Percentiles rank a stretch among this genome's conserved stretches.
phyloP scores from a whole-genome alignment of 176 grass and related monocot species.

The Phoenix dactylifera region DNA sequence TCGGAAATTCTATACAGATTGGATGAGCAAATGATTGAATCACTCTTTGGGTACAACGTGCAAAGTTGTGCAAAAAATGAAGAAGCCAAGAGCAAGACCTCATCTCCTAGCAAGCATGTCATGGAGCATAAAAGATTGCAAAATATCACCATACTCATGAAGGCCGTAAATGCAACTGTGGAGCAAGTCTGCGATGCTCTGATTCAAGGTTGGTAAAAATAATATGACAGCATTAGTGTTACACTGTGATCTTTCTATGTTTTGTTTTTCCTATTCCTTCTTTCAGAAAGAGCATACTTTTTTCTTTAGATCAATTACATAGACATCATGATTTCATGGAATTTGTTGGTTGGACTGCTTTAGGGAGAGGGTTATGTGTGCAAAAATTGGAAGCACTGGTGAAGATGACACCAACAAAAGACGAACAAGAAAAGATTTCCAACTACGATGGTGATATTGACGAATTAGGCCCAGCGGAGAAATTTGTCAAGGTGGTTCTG shows the following conservation, averaged over 20 bases:
- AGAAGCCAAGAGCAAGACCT: conserved; percentile 61
- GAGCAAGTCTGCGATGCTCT: conserved; percentile 65
- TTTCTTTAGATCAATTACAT: no score
- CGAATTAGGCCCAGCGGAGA: conserved; percentile 57
- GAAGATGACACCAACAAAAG: conserved; percentile 85
- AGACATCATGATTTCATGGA: no score
- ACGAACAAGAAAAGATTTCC: conserved; percentile 66
- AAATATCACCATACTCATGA: conserved; percentile 92
- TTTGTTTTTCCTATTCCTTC: no score
- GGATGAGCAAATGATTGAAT: conserved; percentile 92
- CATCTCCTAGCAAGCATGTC: conserved; percentile 66
- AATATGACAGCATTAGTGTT: no score
- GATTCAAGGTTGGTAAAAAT: conserved; percentile 33
- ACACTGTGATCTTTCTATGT: no score
- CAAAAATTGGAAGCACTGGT: conserved; percentile 78
- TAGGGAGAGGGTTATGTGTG: conserved; percentile 65
- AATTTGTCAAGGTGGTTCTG: conserved; percentile 53
- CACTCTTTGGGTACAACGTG: conserved; percentile 81
- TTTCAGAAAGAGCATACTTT: no score
- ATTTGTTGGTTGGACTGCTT: not conserved
- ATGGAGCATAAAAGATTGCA: conserved; percentile 81
- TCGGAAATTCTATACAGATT: conserved; percentile 28
- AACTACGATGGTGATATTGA: conserved; percentile 39
- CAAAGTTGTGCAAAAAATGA: conserved; percentile 43
- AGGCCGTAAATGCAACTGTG: conserved; percentile 54